phyloP scores from a whole-genome alignment of 73 alveolate species.

The Diophrys appendiculata region DNA sequence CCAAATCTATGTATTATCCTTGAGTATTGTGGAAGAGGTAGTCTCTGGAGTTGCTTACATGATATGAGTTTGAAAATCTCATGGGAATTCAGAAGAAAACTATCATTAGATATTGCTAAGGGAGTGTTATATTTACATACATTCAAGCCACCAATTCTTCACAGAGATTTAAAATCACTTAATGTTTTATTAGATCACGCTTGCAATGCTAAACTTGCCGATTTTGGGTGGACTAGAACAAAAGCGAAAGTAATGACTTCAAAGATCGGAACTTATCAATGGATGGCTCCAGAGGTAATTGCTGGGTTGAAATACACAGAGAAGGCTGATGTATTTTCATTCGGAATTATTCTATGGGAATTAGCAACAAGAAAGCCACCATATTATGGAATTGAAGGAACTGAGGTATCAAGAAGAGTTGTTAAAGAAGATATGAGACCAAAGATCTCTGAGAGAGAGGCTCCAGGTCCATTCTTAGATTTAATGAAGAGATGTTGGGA shows the following conservation, averaged over 20 bases:
- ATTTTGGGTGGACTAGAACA: conserved; percentile 98
- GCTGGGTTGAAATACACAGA: conserved; percentile 94
- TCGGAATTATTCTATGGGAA: conserved; percentile 99
- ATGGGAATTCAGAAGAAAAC: conserved; percentile 94
- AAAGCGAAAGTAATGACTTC: conserved; percentile 94
- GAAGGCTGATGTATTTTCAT: conserved; percentile 98
- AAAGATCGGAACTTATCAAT: conserved; percentile 97
- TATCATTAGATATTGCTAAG: conserved; percentile 95
- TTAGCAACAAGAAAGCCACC: conserved; percentile 98
- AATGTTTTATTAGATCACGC: conserved; percentile 96
- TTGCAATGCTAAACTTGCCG: conserved; percentile 95
- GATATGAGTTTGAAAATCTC: conserved; percentile 74
- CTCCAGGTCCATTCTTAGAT: conserved; percentile 90
- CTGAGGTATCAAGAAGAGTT: conserved; percentile 91
- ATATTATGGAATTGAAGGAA: conserved; percentile 94
- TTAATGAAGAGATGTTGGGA: conserved; percentile 96
- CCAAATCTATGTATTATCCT: conserved; percentile 93
- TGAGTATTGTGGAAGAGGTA: conserved; percentile 96
- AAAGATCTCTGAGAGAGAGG: conserved; percentile 83
- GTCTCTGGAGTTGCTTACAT: conserved; percentile 93
- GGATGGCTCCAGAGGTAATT: conserved; percentile 99
- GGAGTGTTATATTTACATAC: conserved; percentile 97
- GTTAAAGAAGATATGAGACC: conserved; percentile 96
- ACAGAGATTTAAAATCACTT: conserved; percentile 93
- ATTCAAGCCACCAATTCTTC: conserved; percentile 93